phyloP scores from a whole-genome alignment of 805 yeast species.

The Kuraishia ogatae region DNA sequence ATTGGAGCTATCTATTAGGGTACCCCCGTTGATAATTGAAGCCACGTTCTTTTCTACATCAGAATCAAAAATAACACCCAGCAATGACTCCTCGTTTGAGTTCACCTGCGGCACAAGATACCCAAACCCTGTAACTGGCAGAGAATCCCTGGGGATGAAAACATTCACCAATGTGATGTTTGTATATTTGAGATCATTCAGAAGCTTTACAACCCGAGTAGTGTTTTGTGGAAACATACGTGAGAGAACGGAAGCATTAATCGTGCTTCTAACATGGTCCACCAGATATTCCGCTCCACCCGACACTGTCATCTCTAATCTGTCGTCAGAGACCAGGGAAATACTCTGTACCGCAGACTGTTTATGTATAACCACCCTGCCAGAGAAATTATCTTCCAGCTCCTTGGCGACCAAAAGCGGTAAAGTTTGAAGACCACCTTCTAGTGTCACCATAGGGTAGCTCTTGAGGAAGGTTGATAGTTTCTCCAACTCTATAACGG shows the following conservation, averaged over 20 bases:
- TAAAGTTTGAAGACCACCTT: constrained; percentile 45
- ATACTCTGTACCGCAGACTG: constrained; percentile 16
- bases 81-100: constrained; percentile 44
- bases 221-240: constrained; percentile 15
- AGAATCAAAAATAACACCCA: constrained; percentile 90
- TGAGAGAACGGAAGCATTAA: constrained; percentile 34
- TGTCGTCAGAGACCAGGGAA: constrained; percentile 8
- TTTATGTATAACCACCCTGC: constrained; percentile 33
- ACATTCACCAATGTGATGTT: constrained; percentile 62
- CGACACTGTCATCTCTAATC: constrained; percentile 7
- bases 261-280: constrained; percentile 56
- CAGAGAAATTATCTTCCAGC: constrained; percentile 21
- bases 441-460: constrained; percentile 55
- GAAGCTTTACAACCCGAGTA: constrained; percentile 7
- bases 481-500: constrained; percentile 27
- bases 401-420: constrained; percentile 22
- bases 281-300: constrained; percentile 13
- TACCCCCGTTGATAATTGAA: constrained; percentile 13
- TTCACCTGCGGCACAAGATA: constrained; percentile 64
- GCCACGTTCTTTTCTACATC: constrained; percentile 57
- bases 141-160: constrained; percentile 38
- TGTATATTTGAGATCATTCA: constrained; percentile 26
- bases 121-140: constrained; percentile 67
- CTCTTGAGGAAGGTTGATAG: constrained; percentile 31
- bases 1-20: background rate